A percentile compares a stretch with the other conserved stretches of the same genome.
These are phyloP conservation scores for Coemansia sp. DNA, from an alignment of 192 early-diverging fungal species.

Conservation along the genomic window DNA sequence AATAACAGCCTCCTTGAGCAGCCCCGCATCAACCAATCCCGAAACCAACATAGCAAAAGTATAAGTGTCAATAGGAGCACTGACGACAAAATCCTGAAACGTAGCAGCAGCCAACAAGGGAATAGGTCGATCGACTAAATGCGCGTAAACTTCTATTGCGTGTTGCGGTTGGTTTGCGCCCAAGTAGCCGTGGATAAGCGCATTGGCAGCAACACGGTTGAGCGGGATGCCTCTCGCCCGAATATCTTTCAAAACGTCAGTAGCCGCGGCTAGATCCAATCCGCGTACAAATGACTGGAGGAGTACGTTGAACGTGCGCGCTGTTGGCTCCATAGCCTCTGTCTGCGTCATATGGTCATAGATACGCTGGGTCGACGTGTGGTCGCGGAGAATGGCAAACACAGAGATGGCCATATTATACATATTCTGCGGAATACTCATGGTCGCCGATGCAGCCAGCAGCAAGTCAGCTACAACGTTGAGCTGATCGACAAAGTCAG, in stretches of 20 bases:
- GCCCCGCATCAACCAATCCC: conserved; percentile 23
- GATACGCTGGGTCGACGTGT: conserved; percentile 22
- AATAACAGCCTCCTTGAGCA: conserved; percentile 31
- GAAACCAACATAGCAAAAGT: conserved; percentile 32
- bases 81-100: conserved; percentile 26
- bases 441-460: not conserved
- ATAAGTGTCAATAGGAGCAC: conserved; percentile 22
- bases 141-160: conserved; percentile 35
- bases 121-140: conserved; percentile 37
- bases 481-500: conserved; percentile 11
- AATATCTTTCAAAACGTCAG: conserved; percentile 19
- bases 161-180: conserved; percentile 5
- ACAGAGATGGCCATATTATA: conserved; percentile 42
- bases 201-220: conserved; percentile 24
- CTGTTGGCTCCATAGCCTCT: conserved; percentile 31
- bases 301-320: conserved; percentile 35
- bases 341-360: conserved; percentile 36
- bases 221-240: conserved; percentile 16
- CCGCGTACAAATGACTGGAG: conserved; percentile 34
- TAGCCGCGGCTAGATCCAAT: conserved; percentile 15
- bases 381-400: conserved; percentile 33
- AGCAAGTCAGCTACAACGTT: conserved; percentile 8
- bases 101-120: conserved; percentile 18
- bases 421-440: conserved; percentile 27
- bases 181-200: conserved; percentile 33